Conservation (phyloP, 495 filamentous ascomycete genomes). For the Cetradonia linearis region DNA sequence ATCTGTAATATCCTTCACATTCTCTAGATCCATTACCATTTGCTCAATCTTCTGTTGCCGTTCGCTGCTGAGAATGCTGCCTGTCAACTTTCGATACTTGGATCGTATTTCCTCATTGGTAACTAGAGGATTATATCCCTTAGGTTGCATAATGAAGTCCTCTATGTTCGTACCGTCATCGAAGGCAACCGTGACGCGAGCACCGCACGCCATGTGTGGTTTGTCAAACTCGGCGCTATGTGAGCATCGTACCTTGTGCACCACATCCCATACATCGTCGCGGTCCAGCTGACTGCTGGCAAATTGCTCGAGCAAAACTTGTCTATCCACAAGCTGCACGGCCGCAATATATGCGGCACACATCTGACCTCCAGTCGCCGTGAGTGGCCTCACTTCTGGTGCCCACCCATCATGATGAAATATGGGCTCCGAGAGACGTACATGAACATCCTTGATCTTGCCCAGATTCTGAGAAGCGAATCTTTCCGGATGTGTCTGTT, state of each 20-base stretch:
- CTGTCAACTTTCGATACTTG: constrained; percentile 29
- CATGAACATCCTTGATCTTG: constrained; percentile 27
- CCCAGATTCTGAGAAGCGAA: constrained; percentile 22
- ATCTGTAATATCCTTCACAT: constrained; percentile 19
- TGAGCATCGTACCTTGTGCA: constrained; percentile 32
- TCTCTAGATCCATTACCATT: constrained; percentile 27
- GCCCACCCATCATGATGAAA: constrained; percentile 31
- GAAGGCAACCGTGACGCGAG: constrained; percentile 19
- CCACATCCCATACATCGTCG: constrained; percentile 32
- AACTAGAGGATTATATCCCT: constrained; percentile 27
- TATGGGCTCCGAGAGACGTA: constrained; percentile 29
- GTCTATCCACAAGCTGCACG: constrained; percentile 33
- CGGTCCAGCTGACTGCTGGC: constrained; percentile 29
- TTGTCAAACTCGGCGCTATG: constrained; percentile 26
- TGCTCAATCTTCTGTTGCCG: constrained; percentile 30
- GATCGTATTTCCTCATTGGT: constrained; percentile 32
- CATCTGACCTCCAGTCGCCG: constrained; percentile 37
- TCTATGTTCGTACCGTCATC: constrained; percentile 19
- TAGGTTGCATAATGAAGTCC: constrained; percentile 20
- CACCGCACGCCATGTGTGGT: constrained; percentile 4
- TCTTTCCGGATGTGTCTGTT: constrained; percentile 26
- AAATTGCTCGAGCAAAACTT: constrained; percentile 32
- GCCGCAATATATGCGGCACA: constrained; percentile 35
- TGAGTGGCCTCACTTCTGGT: constrained; percentile 27
- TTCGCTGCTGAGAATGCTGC: constrained; percentile 26